Evolutionary conservation across 257 asterid species (phyloP).

Genomic region (Henckelia pumila): DNA sequence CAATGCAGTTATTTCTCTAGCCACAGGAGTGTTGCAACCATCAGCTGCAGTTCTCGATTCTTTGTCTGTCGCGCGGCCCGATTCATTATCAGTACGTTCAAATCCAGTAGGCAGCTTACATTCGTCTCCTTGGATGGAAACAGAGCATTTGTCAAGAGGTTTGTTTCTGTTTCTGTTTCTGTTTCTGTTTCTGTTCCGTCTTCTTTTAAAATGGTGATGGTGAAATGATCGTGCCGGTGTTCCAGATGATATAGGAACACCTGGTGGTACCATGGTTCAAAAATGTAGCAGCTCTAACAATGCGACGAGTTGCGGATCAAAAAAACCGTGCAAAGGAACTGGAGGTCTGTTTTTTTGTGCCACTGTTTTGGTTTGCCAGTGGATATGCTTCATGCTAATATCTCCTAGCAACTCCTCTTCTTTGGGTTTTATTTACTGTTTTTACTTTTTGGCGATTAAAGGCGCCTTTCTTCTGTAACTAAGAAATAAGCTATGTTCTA

Average conservation of each 20-base stretch:
- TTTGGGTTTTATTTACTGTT: too few species aligned
- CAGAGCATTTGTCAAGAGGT: conserved; percentile 36
- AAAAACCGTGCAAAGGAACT: conserved; percentile 18
- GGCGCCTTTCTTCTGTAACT: too few species aligned
- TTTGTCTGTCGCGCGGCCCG: conserved; percentile 27
- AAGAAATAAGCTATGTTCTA: too few species aligned
- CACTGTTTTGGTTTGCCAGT: not conserved
- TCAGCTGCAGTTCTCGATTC: conserved; percentile 32
- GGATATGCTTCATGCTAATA: not conserved
- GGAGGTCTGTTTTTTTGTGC: conserved; percentile 32
- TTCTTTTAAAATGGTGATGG: not conserved
- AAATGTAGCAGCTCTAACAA: conserved; percentile 39
- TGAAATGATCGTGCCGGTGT: conserved; percentile 4
- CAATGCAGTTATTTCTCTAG: conserved; percentile 28
- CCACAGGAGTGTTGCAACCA: conserved; percentile 29
- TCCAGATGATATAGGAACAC: conserved; percentile 32
- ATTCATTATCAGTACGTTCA: conserved; percentile 34
- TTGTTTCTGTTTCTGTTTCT: not conserved
- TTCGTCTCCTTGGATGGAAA: conserved; percentile 33
- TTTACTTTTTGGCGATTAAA: not conserved
- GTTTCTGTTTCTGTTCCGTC: not conserved
- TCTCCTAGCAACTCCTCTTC: not conserved
- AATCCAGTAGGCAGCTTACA: conserved; percentile 26
- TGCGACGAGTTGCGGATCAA: conserved; percentile 28
- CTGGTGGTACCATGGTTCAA: conserved; percentile 15